Conservation (phyloP, 495 filamentous ascomycete species). For the Penicillium ucsense region DNA sequence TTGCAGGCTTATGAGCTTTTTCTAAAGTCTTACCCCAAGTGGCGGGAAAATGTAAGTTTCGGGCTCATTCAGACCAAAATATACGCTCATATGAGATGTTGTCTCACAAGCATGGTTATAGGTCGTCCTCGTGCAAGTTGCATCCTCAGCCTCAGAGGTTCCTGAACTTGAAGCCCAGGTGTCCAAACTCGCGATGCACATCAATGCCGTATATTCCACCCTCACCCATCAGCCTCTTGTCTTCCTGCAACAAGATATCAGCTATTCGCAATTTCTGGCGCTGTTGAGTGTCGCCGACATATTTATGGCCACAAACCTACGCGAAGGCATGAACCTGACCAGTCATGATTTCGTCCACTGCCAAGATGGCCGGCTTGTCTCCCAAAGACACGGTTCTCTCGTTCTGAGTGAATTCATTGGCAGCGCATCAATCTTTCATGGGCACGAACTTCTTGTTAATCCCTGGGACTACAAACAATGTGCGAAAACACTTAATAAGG, state of each 20-base stretch:
- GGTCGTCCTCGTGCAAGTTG: conserved; percentile 78
- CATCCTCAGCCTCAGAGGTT: conserved; percentile 68
- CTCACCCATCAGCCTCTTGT: conserved; percentile 76
- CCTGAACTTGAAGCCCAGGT: conserved; percentile 71
- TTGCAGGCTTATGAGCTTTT: conserved; percentile 80
- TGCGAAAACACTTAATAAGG: conserved; percentile 64
- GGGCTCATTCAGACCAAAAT: no score
- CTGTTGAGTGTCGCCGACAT: conserved; percentile 72
- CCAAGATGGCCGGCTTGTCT: conserved; percentile 58
- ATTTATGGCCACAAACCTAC: conserved; percentile 77
- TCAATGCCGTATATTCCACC: conserved; percentile 73
- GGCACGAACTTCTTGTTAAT: conserved; percentile 63
- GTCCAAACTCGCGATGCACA: conserved; percentile 74
- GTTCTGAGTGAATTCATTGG: conserved; percentile 95
- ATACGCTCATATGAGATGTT: background rate
- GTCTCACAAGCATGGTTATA: conserved; percentile 7
- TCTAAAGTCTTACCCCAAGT: conserved; percentile 74
- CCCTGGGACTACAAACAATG: conserved; percentile 84
- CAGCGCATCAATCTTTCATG: conserved; percentile 68
- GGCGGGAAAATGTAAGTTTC: conserved; percentile 55
- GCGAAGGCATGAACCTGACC: conserved; percentile 88
- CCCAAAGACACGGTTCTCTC: conserved; percentile 69
- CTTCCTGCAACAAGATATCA: conserved; percentile 84
- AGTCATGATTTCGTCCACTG: conserved; percentile 81
- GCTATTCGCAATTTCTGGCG: conserved; percentile 75